These are phyloP conservation scores for Artemisia argyi DNA, from an alignment of 129 eudicot genomes.

Conservation along the genomic window DNA sequence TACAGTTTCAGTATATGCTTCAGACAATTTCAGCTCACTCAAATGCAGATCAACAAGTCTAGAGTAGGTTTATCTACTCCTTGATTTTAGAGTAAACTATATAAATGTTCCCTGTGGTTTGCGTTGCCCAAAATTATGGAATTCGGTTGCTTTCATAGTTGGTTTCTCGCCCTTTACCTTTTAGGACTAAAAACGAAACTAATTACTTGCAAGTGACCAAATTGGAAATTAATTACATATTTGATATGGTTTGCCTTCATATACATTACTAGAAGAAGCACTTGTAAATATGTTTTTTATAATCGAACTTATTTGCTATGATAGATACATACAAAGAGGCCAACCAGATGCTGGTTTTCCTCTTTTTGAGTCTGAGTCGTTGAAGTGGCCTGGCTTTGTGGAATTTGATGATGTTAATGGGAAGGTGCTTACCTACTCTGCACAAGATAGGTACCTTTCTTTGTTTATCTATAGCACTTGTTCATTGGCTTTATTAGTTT, in stretches of 20 bases:
- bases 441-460: constrained; percentile 60
- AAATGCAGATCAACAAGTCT: constrained; percentile 89
- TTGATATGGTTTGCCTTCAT: background rate
- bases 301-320: background rate
- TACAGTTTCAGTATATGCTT: constrained; percentile 85
- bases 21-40: constrained; percentile 76
- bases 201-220: too few relatives aligned
- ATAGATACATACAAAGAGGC: constrained; percentile 61
- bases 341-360: constrained; percentile 83
- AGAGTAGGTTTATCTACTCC: constrained; percentile 48
- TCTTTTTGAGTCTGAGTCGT: constrained; percentile 75
- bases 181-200: too few relatives aligned
- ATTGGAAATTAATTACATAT: too few relatives aligned
- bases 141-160: too few relatives aligned
- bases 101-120: constrained; percentile 9
- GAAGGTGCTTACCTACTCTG: constrained; percentile 84
- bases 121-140: too few relatives aligned
- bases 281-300: background rate
- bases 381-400: constrained; percentile 93
- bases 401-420: constrained; percentile 91
- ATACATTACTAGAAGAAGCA: background rate
- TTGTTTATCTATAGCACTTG: background rate
- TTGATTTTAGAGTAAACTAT: background rate
- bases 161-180: too few relatives aligned
- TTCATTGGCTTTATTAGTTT: background rate